Percentiles rank a stretch among this genome's conserved stretches.
Evolutionary conservation across 495 filamentous ascomycete species (phyloP).

Genomic region (Trichoderma parareesei): DNA sequence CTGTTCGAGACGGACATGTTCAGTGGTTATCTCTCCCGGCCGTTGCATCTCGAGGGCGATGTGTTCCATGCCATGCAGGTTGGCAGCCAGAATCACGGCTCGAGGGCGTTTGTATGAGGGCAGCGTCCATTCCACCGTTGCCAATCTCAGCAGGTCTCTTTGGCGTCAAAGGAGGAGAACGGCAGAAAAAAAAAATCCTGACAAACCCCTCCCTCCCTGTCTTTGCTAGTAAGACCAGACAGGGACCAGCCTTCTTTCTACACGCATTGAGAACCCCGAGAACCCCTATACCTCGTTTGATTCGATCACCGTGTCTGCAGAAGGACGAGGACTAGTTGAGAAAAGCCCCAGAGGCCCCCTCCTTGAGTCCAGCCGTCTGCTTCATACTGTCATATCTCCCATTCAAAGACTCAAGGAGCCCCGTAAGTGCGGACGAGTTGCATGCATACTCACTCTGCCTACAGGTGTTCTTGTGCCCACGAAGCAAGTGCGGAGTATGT

Average conservation of each 20-base stretch:
- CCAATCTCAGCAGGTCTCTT: not conserved
- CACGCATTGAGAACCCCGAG: not conserved
- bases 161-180: not conserved
- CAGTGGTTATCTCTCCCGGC: too few species aligned
- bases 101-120: not conserved
- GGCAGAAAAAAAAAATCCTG: not conserved
- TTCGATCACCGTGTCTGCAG: not conserved
- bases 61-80: not conserved
- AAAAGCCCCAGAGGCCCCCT: conserved; percentile 1
- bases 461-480: not conserved
- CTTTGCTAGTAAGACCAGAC: not conserved
- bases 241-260: conserved; percentile 7
- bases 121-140: not conserved
- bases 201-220: conserved; percentile 4
- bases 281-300: conserved; percentile 1
- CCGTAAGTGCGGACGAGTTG: not conserved
- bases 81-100: not conserved
- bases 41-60: not conserved
- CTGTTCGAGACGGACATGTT: not conserved
- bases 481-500: not conserved
- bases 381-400: not conserved
- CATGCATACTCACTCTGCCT: not conserved
- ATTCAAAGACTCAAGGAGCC: not conserved
- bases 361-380: not conserved
- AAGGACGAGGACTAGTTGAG: not conserved